Base-by-base conservation (phyloP, 495 filamentous ascomycete genomes). In the Thermochaetoides thermophila region DNA sequence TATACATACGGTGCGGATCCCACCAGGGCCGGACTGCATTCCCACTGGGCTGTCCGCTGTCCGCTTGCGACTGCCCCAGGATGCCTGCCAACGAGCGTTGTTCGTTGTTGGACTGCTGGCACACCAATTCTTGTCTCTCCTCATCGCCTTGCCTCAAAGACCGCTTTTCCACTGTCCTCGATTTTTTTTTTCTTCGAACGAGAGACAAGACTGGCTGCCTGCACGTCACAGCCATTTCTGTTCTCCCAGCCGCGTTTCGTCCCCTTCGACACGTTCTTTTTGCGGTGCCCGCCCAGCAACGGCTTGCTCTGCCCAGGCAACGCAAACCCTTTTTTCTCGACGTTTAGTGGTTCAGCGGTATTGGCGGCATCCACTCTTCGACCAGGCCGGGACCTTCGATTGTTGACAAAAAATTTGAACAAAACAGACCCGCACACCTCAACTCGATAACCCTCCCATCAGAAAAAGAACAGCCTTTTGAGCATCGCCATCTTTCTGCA, bases 351-450 rank as follows among this genome's bases (percentile, higher is more conserved):
- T 23, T 18, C 22, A 14, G 39, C 13, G 29, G 38, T 27, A 39
- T 44, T 39, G 45, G 44, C 38, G 37, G 45, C 44, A 44, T 44
- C 41, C 41, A 37, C 44, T 39, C 30, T 39, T 39, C n/a, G n/a
- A 31, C 27, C 39, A 31, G 35, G 34, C 38, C 12, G 31, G 44
- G 36, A 44, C 42, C 17, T 48, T 33, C 41, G 48, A 46, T 53
- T 51, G 48, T 53, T 53, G 48, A 51, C 44, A 45, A 41, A 49
- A 52, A 49, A 42, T 36, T 50, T 37, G 30, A 49, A 35, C 35
- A 36, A 44, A 43, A 40, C 40, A 46, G 38, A 52, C 39, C 45
- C 42, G 45, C 42, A 38, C 35, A 22, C 34, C 22, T 32, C 26
- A 32, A 11, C 31, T 29, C 19, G 7, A n/a, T 16, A 22, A 14